Base-by-base conservation (phyloP, 2,329 filamentous ascomycete genomes). In the Phaeosphaeriaceae sp. region DNA sequence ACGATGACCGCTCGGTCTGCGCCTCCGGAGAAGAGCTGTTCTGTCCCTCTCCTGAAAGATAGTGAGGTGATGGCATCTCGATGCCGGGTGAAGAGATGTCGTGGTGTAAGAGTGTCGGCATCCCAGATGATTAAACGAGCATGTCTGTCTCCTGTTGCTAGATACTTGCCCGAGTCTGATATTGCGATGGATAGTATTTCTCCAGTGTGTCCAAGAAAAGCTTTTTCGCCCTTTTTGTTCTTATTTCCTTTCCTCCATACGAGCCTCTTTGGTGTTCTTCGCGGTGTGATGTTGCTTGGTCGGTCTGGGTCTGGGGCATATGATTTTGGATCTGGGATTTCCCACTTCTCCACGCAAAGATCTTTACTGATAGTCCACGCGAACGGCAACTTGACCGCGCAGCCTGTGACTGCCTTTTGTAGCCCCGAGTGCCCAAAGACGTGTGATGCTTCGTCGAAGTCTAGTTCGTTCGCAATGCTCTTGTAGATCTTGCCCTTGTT, bases 1-100 rank as follows among this genome's bases (percentile, higher is more conserved):
- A 95, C 88, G 74, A 97, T 97, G 69, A 99, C 88, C 2, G 93
- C 96, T 34, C 94, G 85, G 74, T 99, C 94, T 66, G 88, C 89
- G 45, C 90, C 94, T 49, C 89, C 88, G 3, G 91, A 95, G 77
- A 95, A 99, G 16, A 99, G 78, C 74, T 97, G 92, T 67, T 97
- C 96, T 29, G 83, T 92, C 41, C 89, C 90, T 54, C 90, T 83
- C 30, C 92, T 87, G 71, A 99, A 99, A 0, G 87, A 88, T 15
- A 99, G 79, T 0, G 88, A 87, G 6, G 89, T 93, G 42, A 99
- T 86, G 13, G 90, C 84, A 66, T 95, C 94, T 52, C 94, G 86
- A 76, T 99, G 94, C 52, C 96, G 91, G n/a, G 85, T 86, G 72
- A 97, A 96, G 3, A 93, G 86, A 61, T 88, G 88, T 60, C 95